A percentile compares a stretch with the other conserved stretches of the same genome.
Evolutionary conservation across 257 asterid genomes (phyloP).

Genomic region (Solanum raphanifolium): DNA sequence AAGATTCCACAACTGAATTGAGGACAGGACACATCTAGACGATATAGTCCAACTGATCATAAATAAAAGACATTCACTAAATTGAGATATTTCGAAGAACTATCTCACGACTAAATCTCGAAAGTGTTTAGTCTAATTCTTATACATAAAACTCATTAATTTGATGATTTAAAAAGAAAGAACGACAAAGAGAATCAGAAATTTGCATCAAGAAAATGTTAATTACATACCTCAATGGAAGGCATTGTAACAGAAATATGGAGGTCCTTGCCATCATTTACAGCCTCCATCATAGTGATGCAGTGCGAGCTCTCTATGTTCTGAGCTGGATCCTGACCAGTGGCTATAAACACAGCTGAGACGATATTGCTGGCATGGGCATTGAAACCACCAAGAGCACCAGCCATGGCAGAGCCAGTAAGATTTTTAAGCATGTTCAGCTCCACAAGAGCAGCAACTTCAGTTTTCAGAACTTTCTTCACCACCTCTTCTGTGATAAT

Average conservation of each 20-base stretch:
- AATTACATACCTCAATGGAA: constrained; percentile 34
- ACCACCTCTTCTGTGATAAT: constrained; percentile 36
- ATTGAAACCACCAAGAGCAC: constrained; percentile 48
- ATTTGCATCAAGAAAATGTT: not conserved
- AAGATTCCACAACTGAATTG: not conserved
- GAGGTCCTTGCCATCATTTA: constrained; percentile 39
- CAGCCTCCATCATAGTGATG: constrained; percentile 45
- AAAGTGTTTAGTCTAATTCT: not conserved
- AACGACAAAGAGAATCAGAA: not conserved
- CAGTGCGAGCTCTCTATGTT: constrained; percentile 48
- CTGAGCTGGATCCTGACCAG: constrained; percentile 52
- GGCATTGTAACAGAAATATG: constrained; percentile 50
- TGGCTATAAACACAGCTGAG: constrained; percentile 35
- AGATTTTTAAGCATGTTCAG: constrained; percentile 48
- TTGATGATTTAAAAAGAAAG: not conserved
- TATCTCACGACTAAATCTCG: not conserved
- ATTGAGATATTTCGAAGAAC: not conserved
- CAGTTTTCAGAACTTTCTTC: constrained; percentile 36
- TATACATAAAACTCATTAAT: not conserved
- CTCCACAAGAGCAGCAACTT: constrained; percentile 38
- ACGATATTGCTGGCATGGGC: constrained; percentile 49
- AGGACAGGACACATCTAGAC: not conserved
- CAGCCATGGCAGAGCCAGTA: constrained; percentile 44
- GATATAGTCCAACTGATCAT: not conserved
- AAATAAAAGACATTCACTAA: not conserved